Evolutionary conservation across 2,329 filamentous ascomycete species (phyloP), one percentile per base, ranked within the genome.

Genomic region (Stenocarpella maydis): DNA sequence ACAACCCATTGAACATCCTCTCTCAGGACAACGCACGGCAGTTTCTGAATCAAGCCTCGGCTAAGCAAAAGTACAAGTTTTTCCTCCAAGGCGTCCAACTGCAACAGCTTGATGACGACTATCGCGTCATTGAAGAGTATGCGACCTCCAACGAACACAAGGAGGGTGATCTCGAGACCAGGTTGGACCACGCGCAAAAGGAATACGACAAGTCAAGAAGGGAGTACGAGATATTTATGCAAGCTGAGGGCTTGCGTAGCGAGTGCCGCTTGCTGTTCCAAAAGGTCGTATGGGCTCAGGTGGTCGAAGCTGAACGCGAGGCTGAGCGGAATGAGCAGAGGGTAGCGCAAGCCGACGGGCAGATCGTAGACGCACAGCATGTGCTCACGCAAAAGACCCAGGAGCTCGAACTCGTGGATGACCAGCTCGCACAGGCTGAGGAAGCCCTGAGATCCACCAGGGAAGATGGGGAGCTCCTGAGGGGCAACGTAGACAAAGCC

Each of bases 1-100:
- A 98, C 77, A 99, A 99, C 74, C 96, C 96, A 0, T 91, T 99
- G 83, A 98, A 97, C 70, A 92, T 98, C 8, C 85, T 99, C 21
- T 97, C 95, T 0, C 96, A 99, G 79, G 96, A 99, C 77, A 94
- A 95, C 80, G 96, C 96, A 14, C 90, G 96, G 14, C 92, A 97
- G 69, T 99, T 99, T 75, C 86, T 99, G 52, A 97, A 95, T 76
- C 88, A 91, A 43, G 95, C 96, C 15, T 92, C 90, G 2, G 88
- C 94, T 0, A 83, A 88, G 4, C 90, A 95, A 71, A 99, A 99
- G 78, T 99, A 98, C 84, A 96, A 93, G 74, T 98, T 98, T 76
- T 99, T 99, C 77, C 88, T 97, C 71, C 94, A 95, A 75, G 96
- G 96, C 31, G 97, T 97, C 0, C 95, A 98, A 75, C 87, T 99